Base-by-base conservation (phyloP, 768 basidiomycete species). In the Amanita exitialis region DNA sequence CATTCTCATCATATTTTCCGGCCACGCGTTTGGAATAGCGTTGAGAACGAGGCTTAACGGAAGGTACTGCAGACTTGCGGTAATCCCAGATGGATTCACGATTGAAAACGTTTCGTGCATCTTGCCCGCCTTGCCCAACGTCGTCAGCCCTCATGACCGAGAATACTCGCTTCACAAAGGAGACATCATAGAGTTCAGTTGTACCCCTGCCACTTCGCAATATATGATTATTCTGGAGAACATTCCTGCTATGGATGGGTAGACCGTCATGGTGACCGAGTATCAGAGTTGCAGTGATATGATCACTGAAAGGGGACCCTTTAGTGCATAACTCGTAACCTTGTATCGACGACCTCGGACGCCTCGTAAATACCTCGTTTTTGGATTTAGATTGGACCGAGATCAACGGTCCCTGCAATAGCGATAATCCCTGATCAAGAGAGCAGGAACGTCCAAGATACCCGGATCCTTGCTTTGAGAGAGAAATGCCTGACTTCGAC, bases 71-170 rank as follows among this genome's bases (percentile, higher is more conserved):
- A 10, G 49, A 49, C 30, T 49, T 49, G 16, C 39, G 49, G 16
- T 32, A 21, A 23, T 27, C 35, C 50, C 41, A 44, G 38, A 44
- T 15, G 15, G 50, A 51, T 36, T 51, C 50, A 35, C 50, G 50
- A 36, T 44, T 44, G 23, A 51, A 51, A 18, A 42, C 28, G 23
- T 49, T 39, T 34, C 49, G 39, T 13, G 28, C 43, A 9, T 36
- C 34, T 35, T 43, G 32, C 12, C 30, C 49, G 30, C 34, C 49
- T 51, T 37, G 32, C 35, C 37, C 50, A 27, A 13, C 42, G 10
- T 37, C 46, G 18, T 44, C 28, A 3, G 50, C 41, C 15, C 50
- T 43, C 50, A 51, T 51, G 8, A 44, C 6, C n/a, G 50, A 51
- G 43, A 51, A 35, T 34, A 44, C 34, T 37, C 34, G 21, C 28